Percentiles rank a stretch among this genome's conserved stretches.
These are phyloP conservation scores for Filobasidium floriforme DNA, from an alignment of 768 basidiomycete species.

Conservation along the genomic window DNA sequence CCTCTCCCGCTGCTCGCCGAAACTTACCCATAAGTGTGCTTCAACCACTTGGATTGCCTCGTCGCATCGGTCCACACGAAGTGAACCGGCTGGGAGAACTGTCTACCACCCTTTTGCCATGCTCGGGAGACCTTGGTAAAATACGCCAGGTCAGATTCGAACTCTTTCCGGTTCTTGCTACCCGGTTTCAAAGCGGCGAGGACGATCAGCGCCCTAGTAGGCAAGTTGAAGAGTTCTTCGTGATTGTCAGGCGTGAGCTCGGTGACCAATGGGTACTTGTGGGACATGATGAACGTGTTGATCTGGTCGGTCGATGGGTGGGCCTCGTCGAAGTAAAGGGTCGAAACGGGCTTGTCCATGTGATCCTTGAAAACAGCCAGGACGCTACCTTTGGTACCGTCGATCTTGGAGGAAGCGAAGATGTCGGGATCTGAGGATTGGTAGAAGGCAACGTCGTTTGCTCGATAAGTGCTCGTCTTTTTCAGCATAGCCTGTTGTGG, in stretches of 20 bases:
- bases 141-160: constrained; percentile 49
- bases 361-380: constrained; percentile 59
- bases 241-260: constrained; percentile 75
- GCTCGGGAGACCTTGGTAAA: constrained; percentile 54
- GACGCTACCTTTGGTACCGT: constrained; percentile 40
- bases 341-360: constrained; percentile 52
- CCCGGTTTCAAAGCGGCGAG: constrained; percentile 50
- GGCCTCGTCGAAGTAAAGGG: constrained; percentile 10
- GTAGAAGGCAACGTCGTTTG: constrained; percentile 53
- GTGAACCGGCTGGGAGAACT: constrained; percentile 51
- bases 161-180: constrained; percentile 26
- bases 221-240: constrained; percentile 75
- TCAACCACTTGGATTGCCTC: constrained; percentile 80
- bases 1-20: background rate
- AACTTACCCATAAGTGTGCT: constrained; percentile 69
- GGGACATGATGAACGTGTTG: constrained; percentile 55
- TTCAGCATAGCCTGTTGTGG: constrained; percentile 52
- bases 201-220: constrained; percentile 67
- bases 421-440: constrained; percentile 46
- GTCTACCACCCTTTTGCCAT: constrained; percentile 54
- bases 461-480: constrained; percentile 53
- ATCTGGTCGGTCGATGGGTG: constrained; percentile 46
- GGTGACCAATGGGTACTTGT: constrained; percentile 64
- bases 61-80: constrained; percentile 85
- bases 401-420: constrained; percentile 37